Conservation (phyloP, 169 alveolate species). For the Plasmodium chabaudi region DNA sequence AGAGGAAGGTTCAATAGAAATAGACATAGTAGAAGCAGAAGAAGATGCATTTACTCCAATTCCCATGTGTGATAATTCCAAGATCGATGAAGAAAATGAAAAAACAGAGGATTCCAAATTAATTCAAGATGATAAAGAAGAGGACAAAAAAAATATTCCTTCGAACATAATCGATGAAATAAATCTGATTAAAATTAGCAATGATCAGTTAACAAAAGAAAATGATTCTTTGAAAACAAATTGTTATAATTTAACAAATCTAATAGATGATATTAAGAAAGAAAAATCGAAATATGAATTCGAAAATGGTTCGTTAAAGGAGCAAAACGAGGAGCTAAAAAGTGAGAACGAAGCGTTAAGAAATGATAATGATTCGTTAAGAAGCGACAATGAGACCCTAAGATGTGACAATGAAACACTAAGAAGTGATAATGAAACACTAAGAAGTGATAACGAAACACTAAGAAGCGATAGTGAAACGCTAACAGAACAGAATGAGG, state of each 20-base stretch:
- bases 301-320: neutral
- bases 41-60: too few relatives aligned
- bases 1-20: too few relatives aligned
- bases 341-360: neutral
- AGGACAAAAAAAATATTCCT: neutral
- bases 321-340: neutral
- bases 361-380: neutral
- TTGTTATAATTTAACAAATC: neutral
- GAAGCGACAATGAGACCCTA: neutral
- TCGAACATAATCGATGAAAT: neutral
- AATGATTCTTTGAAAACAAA: neutral
- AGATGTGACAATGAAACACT: neutral
- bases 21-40: too few relatives aligned
- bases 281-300: neutral
- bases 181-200: neutral
- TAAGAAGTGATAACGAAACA: neutral
- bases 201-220: slow-evolving; percentile 1
- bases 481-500: neutral
- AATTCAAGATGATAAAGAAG: neutral
- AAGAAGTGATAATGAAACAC: neutral
- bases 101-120: neutral
- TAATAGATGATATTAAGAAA: neutral
- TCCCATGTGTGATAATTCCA: too few relatives aligned
- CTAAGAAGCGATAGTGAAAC: neutral
- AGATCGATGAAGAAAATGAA: too few relatives aligned